Conservation (phyloP, 164 flowering plant genomes). For the Nelumbo lutea region DNA sequence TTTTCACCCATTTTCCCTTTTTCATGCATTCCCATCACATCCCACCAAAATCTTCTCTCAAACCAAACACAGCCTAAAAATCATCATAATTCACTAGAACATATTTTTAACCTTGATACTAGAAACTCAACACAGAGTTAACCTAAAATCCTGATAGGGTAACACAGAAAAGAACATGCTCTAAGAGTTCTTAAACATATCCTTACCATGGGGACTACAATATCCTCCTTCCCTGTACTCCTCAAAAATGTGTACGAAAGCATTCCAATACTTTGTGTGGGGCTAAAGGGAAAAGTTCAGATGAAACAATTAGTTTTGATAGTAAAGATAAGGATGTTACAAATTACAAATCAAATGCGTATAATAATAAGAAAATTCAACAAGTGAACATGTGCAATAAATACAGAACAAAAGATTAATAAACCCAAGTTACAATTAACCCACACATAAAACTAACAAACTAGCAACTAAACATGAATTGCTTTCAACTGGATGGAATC, state of each 20-base stretch:
- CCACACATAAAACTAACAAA: too few species aligned
- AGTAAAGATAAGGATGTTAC: neutral
- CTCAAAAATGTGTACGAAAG: constrained; percentile 80
- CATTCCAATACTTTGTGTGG: constrained; percentile 83
- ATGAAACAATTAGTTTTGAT: neutral
- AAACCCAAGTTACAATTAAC: too few species aligned
- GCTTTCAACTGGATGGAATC: too few species aligned
- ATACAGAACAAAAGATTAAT: neutral
- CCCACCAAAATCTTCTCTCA: too few species aligned
- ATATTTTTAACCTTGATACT: too few species aligned
- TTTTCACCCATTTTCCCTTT: too few species aligned
- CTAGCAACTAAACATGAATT: too few species aligned
- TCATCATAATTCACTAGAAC: too few species aligned
- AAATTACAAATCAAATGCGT: neutral
- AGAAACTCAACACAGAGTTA: too few species aligned
- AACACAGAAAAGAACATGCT: neutral
- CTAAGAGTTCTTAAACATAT: neutral
- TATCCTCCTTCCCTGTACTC: constrained; percentile 85
- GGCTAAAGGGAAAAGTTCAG: constrained; percentile 27
- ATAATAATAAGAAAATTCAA: neutral
- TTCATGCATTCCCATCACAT: too few species aligned
- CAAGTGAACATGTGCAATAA: neutral
- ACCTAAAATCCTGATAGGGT: neutral
- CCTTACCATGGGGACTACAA: constrained; percentile 89
- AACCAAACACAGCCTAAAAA: too few species aligned